Conservation (phyloP, 1,139 yeast species). For the Yamadazyma blattariae region DNA sequence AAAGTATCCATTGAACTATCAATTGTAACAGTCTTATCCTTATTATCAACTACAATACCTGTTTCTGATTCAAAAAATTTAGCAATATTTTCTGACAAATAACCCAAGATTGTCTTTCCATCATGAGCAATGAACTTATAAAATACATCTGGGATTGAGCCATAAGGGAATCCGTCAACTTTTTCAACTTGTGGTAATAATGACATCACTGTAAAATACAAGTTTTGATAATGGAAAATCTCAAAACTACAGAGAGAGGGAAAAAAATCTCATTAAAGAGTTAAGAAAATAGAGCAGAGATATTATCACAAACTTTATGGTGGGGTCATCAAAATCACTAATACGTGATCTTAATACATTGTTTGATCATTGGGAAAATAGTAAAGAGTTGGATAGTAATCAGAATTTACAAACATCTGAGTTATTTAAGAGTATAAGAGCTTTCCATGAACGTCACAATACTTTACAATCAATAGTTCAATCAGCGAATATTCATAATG, state of each 20-base stretch:
- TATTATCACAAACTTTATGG: constrained; percentile 1
- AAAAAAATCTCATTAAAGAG: constrained; percentile 10
- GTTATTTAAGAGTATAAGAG: constrained; percentile 11
- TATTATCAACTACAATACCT: constrained; percentile 34
- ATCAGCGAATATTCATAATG: constrained; percentile 46
- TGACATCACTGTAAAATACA: constrained; percentile 32
- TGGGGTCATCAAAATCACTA: constrained; percentile 29
- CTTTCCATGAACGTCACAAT: constrained; percentile 37
- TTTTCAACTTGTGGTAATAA: constrained; percentile 25
- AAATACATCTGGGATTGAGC: constrained; percentile 17
- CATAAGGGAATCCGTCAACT: constrained; percentile 52
- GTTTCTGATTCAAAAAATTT: constrained; percentile 23
- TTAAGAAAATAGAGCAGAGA: background rate
- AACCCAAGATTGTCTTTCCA: constrained; percentile 47
- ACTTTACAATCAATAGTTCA: constrained; percentile 32
- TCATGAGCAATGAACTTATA: constrained; percentile 52
- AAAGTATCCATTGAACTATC: constrained; percentile 34
- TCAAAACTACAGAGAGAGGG: too few species aligned
- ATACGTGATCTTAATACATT: constrained; percentile 27
- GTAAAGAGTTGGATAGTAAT: constrained; percentile 9
- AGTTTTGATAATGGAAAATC: too few species aligned
- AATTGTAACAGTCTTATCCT: constrained; percentile 33
- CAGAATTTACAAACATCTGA: constrained; percentile 12
- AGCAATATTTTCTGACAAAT: constrained; percentile 47
- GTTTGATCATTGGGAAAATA: constrained; percentile 27